phyloP scores from a whole-genome alignment of 2,329 filamentous ascomycete genomes.

The Phoma sp. region DNA sequence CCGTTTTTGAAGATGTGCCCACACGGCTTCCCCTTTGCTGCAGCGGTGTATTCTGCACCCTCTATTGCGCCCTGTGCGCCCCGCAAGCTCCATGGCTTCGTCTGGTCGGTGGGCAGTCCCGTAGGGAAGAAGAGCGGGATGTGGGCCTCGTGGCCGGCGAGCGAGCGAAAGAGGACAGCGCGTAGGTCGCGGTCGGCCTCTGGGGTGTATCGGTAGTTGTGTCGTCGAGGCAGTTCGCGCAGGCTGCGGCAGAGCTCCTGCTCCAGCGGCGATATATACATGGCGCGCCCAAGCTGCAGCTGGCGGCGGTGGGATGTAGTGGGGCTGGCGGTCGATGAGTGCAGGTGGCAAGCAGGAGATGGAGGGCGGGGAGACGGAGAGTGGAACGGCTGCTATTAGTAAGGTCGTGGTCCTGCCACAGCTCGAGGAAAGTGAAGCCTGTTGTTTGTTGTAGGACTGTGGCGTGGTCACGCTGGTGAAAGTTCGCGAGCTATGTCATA shows the following conservation, averaged over 20 bases:
- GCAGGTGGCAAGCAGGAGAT: not conserved
- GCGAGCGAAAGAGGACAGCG: constrained; percentile 82
- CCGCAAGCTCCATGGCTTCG: constrained; percentile 74
- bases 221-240: constrained; percentile 75
- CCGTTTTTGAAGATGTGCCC: constrained; percentile 97
- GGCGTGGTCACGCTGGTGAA: constrained; percentile 11
- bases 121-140: constrained; percentile 83
- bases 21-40: constrained; percentile 89
- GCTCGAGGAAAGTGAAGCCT: constrained; percentile 1
- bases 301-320: constrained; percentile 22
- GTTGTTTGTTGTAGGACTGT: not conserved
- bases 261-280: constrained; percentile 66
- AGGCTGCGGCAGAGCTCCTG: constrained; percentile 84
- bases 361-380: no score
- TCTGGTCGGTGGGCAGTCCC: constrained; percentile 65
- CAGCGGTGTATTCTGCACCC: constrained; percentile 92
- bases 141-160: constrained; percentile 78
- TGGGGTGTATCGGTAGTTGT: constrained; percentile 77
- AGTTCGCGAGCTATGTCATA: constrained; percentile 17
- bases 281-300: constrained; percentile 30
- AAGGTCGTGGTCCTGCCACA: constrained; percentile 29
- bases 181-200: constrained; percentile 76
- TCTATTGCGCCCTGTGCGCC: constrained; percentile 92
- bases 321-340: constrained; percentile 15
- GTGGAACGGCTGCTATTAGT: constrained; percentile 6